Base-by-base conservation (phyloP, 2,329 filamentous ascomycete species). In the Scedosporium dehoogii region DNA sequence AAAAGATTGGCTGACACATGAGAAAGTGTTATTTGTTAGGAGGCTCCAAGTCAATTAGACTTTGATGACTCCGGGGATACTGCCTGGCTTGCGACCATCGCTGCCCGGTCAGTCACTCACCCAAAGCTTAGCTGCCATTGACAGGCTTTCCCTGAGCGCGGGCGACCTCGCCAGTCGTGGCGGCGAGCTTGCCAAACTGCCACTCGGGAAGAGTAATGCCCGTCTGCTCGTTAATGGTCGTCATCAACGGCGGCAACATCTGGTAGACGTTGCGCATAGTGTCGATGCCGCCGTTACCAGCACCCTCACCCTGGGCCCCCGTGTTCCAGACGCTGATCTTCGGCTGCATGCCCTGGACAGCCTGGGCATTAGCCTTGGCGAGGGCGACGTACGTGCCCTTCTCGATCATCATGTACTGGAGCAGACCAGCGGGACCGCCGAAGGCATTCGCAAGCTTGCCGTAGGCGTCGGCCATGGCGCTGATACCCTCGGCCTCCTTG, bases 321-420 rank as follows among this genome's bases (percentile, higher is more conserved):
- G 91, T 96, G 72, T 91, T 94, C 91, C 91, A 96, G 27, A 93
- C 86, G 65, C 87, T 92, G 76, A 96, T 94, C 86, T 96, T 96
- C 66, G 91, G 91, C 73, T 92, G 84, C 67, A 96, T 76, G 27
- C 91, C 91, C 60, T 84, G 80, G 70, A 96, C 84, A 38, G 90
- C 91, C 38, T 80, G 73, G 57, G 88, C 90, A 68, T 96, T 96
- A 59, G 89, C 90, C 68, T 88, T 81, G 63, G 91, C 91, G 59
- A 96, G 82, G 68, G 87, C 82, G 70, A 90, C 83, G 73, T 91
- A 93, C 0, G 88, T 90, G 68, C 87, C 87, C 73, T 88, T 88
- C 76, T 92, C 87, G 70, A 96, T 85, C 91, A 96, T 96, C 75
- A 93, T 82, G 79, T 89, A 93, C 73, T 92, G 88, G 68, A 96